These are phyloP conservation scores for Globisporangium polare DNA, from an alignment of 352 stramenopile species.

Conservation along the genomic window DNA sequence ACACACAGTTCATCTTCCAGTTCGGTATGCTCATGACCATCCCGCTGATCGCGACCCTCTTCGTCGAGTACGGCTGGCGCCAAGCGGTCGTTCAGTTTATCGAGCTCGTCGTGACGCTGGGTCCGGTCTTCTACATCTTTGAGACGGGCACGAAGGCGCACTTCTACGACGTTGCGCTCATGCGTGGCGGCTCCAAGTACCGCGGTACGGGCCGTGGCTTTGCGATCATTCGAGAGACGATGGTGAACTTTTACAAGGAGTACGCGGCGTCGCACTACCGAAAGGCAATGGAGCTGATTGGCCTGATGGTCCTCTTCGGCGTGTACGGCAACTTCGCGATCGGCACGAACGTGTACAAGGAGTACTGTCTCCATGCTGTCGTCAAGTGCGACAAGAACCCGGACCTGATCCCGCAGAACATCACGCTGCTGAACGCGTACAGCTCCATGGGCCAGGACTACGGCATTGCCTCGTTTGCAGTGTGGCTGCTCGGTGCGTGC, in stretches of 20 bases:
- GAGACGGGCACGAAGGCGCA: conserved; percentile 84
- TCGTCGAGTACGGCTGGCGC: conserved; percentile 82
- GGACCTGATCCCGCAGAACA: conserved; percentile 56
- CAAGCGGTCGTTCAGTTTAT: conserved; percentile 80
- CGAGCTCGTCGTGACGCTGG: conserved; percentile 79
- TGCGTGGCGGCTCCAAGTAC: conserved; percentile 85
- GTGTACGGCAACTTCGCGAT: conserved; percentile 76
- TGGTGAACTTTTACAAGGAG: conserved; percentile 86
- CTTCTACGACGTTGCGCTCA: conserved; percentile 84
- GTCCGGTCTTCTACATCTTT: conserved; percentile 86
- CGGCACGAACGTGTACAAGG: conserved; percentile 41
- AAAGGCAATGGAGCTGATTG: conserved; percentile 76
- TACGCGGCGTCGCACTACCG: conserved; percentile 83
- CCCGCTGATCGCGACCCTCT: conserved; percentile 73
- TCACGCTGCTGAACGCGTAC: conserved; percentile 73
- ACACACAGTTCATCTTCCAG: conserved; percentile 88
- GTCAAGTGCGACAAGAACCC: conserved; percentile 49
- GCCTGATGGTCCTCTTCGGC: conserved; percentile 82
- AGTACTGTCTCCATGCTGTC: conserved; percentile 52
- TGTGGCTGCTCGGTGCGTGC: conserved; percentile 76
- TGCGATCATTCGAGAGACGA: conserved; percentile 78
- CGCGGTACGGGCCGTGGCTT: conserved; percentile 80
- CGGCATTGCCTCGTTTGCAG: conserved; percentile 82
- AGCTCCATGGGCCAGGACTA: conserved; percentile 86
- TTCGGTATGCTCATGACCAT: conserved; percentile 89